Conservation (phyloP, 768 basidiomycete species). For the Collybiopsis confluens region DNA sequence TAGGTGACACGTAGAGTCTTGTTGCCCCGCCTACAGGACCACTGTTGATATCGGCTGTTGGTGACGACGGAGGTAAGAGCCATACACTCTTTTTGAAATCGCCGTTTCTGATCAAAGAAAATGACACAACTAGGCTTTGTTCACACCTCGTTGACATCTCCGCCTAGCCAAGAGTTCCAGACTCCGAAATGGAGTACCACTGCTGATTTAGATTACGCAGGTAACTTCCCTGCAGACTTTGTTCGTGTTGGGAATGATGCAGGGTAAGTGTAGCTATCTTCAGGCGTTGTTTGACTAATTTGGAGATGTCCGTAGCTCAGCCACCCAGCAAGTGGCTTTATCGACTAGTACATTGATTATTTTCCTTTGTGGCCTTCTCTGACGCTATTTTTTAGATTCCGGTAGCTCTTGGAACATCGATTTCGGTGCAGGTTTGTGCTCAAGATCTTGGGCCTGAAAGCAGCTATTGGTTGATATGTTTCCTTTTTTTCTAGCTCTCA, state of each 20-base stretch:
- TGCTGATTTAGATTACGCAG: constrained; percentile 39
- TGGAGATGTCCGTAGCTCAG: constrained; percentile 22
- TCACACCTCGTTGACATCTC: constrained; percentile 27
- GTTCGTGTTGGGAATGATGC: constrained; percentile 46
- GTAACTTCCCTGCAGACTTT: constrained; percentile 32
- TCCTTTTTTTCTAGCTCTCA: constrained; percentile 31
- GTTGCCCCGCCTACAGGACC: constrained; percentile 63
- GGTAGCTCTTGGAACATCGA: constrained; percentile 37
- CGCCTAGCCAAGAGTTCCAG: constrained; percentile 26
- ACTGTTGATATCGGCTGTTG: constrained; percentile 50
- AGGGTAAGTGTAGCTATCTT: constrained; percentile 23
- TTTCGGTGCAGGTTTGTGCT: constrained; percentile 50
- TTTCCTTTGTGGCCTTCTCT: neutral
- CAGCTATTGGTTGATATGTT: too few species aligned
- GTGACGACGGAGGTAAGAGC: constrained; percentile 46
- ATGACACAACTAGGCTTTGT: constrained; percentile 33
- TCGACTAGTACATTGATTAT: constrained; percentile 33
- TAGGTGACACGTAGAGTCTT: constrained; percentile 21
- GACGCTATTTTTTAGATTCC: neutral
- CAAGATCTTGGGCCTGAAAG: too few species aligned
- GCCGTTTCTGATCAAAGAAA: neutral
- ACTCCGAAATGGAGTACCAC: constrained; percentile 33
- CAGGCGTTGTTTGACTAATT: neutral
- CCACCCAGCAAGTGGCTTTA: constrained; percentile 52
- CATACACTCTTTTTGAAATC: neutral